These are phyloP conservation scores for Cercospora nicotianae DNA, from an alignment of 2,329 filamentous ascomycete genomes.

Conservation along the genomic window DNA sequence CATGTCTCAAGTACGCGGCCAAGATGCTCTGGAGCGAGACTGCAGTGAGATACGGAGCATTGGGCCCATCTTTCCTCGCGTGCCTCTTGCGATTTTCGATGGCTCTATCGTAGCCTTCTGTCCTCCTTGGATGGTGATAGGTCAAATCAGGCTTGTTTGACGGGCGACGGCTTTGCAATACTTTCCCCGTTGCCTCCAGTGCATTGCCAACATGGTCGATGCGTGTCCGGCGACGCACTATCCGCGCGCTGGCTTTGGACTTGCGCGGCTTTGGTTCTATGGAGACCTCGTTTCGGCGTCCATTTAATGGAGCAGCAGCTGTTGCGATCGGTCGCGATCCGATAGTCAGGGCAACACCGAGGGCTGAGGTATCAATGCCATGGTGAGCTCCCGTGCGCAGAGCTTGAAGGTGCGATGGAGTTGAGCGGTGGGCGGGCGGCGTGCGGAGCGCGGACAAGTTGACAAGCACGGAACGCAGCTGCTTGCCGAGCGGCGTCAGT, in stretches of 20 bases:
- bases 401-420: neutral
- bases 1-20: slow-evolving; percentile 8
- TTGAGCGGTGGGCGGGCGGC: neutral
- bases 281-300: neutral
- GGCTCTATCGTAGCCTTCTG: neutral
- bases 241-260: neutral
- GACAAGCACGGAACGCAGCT: slow-evolving; percentile 34
- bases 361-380: slow-evolving; percentile 5
- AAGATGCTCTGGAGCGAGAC: slow-evolving; percentile 9
- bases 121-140: slow-evolving; percentile 11
- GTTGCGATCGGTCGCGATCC: neutral
- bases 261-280: neutral
- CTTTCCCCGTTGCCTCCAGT: slow-evolving; percentile 1
- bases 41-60: neutral
- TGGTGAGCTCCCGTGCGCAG: neutral
- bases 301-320: neutral
- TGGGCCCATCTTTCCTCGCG: neutral
- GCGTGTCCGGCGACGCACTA: slow-evolving; percentile 5
- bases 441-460: slow-evolving; percentile 8
- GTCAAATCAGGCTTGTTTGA: slow-evolving; percentile 1
- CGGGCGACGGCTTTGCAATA: neutral
- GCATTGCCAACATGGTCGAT: slow-evolving; percentile 16
- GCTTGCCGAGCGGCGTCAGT: slow-evolving; percentile 38
- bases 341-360: neutral
- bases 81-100: neutral